phyloP scores from a whole-genome alignment of 441 rosid genomes.

The Pelargonium myrrhifolium region DNA sequence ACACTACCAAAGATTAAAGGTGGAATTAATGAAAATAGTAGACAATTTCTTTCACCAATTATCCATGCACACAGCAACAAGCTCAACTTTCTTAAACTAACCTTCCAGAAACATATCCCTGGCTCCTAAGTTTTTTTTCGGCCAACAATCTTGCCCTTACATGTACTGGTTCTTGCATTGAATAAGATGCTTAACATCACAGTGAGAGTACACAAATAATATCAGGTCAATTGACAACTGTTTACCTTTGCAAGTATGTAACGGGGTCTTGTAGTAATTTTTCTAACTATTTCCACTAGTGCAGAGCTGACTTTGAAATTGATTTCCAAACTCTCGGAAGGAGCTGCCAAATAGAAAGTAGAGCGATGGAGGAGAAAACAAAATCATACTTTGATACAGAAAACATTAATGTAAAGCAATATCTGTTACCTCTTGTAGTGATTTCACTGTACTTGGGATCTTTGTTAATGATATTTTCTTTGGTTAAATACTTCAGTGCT shows the following conservation, averaged over 20 bases:
- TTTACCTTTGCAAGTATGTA: constrained; percentile 91
- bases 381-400: not conserved
- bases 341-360: constrained; percentile 41
- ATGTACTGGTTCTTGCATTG: not conserved
- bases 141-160: constrained; percentile 4
- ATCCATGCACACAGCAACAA: not conserved
- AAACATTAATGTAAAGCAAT: not conserved
- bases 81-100: not conserved
- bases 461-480: not conserved
- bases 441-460: not conserved
- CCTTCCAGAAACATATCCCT: not conserved
- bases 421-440: constrained; percentile 3
- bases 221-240: constrained; percentile 8
- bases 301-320: constrained; percentile 97
- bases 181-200: not conserved
- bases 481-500: not conserved
- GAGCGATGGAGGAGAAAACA: constrained; percentile 4
- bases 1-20: too few relatives aligned
- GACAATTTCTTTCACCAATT: not conserved
- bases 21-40: too few relatives aligned
- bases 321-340: constrained; percentile 88
- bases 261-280: constrained; percentile 74
- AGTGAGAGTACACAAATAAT: not conserved
- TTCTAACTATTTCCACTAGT: constrained; percentile 77
- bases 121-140: not conserved